A percentile compares a stretch with the other conserved stretches of the same genome.
phyloP scores from a whole-genome alignment of 2,329 filamentous ascomycete genomes.

The Aspergillus novofumigatus region DNA sequence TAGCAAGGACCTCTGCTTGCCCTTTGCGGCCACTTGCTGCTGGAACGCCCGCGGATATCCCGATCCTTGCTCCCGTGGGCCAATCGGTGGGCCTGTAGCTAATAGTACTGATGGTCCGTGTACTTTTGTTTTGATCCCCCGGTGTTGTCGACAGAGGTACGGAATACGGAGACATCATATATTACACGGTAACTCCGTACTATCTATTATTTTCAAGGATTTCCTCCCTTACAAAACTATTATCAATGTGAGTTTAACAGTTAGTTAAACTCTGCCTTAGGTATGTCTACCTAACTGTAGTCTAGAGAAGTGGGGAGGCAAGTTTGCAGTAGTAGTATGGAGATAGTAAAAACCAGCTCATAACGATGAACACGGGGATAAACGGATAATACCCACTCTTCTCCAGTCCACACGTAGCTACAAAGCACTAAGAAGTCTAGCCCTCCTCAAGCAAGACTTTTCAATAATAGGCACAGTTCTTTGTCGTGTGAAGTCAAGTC shows the following conservation, averaged over 20 bases:
- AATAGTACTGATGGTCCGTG: constrained; percentile 12
- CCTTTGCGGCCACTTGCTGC: constrained; percentile 33
- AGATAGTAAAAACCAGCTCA: not conserved
- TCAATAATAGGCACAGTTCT: not conserved
- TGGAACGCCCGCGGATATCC: constrained; percentile 24
- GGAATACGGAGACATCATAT: too few species aligned
- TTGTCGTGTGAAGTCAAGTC: not conserved
- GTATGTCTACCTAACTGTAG: too few species aligned
- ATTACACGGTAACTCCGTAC: too few species aligned
- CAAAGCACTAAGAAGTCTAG: not conserved
- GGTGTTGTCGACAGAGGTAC: not conserved
- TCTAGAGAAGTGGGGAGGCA: too few species aligned
- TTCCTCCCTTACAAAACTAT: too few species aligned
- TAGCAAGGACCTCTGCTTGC: constrained; percentile 23
- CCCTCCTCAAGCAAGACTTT: not conserved
- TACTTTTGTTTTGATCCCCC: constrained; percentile 27
- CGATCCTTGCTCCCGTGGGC: constrained; percentile 30
- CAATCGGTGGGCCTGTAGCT: constrained; percentile 20
- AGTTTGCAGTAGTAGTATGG: too few species aligned
- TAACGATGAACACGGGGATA: not conserved
- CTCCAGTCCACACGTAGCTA: not conserved
- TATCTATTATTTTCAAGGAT: too few species aligned
- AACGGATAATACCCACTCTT: not conserved
- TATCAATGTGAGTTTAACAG: too few species aligned
- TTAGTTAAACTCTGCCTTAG: too few species aligned